Conservation (phyloP, 306 rosid genomes). For the Alnus glutinosa region DNA sequence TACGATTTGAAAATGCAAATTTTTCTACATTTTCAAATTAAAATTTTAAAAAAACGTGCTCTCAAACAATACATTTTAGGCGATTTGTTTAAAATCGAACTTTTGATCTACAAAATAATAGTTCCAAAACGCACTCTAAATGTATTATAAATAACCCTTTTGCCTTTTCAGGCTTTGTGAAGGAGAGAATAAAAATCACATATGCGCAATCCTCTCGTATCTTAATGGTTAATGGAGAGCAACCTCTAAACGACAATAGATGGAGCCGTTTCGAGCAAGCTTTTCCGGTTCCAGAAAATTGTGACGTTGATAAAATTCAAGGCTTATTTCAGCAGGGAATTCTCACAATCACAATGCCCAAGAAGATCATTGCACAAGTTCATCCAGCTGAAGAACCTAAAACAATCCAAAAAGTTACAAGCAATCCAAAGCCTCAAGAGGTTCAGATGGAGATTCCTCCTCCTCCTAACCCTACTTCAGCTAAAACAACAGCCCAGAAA, state of each 20-base stretch:
- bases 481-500: too few species aligned
- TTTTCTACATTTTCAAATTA: too few species aligned
- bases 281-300: constrained; percentile 37
- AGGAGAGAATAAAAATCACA: constrained; percentile 39
- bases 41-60: too few species aligned
- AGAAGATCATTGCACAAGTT: too few species aligned
- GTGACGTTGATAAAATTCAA: constrained; percentile 30
- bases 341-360: too few species aligned
- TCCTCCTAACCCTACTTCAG: constrained; percentile 23
- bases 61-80: too few species aligned
- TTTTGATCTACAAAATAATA: too few species aligned
- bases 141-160: not conserved
- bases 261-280: constrained; percentile 44
- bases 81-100: too few species aligned
- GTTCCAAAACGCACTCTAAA: too few species aligned
- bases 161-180: constrained; percentile 41
- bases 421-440: constrained; percentile 10
- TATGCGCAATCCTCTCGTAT: not conserved
- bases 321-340: constrained; percentile 15
- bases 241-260: constrained; percentile 34
- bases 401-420: constrained; percentile 23
- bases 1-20: too few species aligned
- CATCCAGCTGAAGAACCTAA: not conserved
- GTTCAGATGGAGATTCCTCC: constrained; percentile 4
- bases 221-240: constrained; percentile 46